A percentile compares a stretch with the other conserved stretches of the same genome.
Conservation (phyloP, 2,329 filamentous ascomycete species). For the Coniosporium tulheliwenetii region DNA sequence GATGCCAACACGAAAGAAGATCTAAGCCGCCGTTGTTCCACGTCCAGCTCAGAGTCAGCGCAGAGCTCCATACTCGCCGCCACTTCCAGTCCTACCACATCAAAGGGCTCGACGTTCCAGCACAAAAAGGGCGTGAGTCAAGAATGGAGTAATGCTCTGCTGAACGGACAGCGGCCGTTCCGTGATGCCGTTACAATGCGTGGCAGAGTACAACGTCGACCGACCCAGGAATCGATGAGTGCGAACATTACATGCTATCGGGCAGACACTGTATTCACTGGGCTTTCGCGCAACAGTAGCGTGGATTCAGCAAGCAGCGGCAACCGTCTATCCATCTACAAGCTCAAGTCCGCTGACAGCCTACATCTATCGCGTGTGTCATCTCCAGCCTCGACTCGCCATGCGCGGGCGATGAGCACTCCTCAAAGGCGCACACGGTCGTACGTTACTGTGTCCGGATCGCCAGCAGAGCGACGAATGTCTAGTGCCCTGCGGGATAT, state of each 20-base stretch:
- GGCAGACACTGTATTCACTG: conserved; percentile 8
- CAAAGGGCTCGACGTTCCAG: conserved; percentile 10
- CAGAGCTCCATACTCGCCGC: conserved; percentile 24
- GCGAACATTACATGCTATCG: conserved; percentile 11
- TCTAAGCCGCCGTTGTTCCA: conserved; percentile 9
- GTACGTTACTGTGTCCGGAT: conserved; percentile 22
- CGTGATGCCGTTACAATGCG: conserved; percentile 10
- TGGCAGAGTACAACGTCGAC: too few relatives aligned
- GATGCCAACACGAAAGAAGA: too few relatives aligned
- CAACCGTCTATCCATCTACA: conserved; percentile 14
- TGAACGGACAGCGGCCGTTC: conserved; percentile 15
- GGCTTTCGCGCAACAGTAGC: conserved; percentile 8
- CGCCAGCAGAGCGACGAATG: conserved; percentile 18
- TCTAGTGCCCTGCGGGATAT: conserved; percentile 14
- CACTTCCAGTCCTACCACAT: conserved; percentile 18
- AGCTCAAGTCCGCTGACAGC: conserved; percentile 17
- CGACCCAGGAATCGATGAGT: too few relatives aligned
- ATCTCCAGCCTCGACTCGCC: conserved; percentile 12
- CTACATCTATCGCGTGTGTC: conserved; percentile 18
- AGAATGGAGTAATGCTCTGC: conserved; percentile 17
- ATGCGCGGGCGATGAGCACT: conserved; percentile 16
- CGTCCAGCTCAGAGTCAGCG: conserved; percentile 23
- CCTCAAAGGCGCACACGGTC: conserved; percentile 17
- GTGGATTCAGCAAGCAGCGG: conserved; percentile 6
- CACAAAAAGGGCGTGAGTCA: conserved; percentile 20